Evolutionary conservation across 345 rosid species (phyloP).

Genomic region (Mercurialis annua): DNA sequence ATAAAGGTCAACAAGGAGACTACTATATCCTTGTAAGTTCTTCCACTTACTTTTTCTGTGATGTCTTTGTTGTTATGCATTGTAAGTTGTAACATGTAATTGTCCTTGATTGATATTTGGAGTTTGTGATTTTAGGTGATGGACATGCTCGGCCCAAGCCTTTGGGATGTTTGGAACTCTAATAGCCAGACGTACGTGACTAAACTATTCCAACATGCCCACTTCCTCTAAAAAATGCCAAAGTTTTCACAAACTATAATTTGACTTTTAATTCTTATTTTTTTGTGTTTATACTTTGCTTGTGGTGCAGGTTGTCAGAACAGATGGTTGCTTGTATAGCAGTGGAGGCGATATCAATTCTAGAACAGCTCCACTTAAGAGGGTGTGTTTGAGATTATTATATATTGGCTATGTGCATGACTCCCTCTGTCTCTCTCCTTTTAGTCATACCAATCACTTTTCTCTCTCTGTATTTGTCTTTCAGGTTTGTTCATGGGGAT

Average conservation of each 20-base stretch:
- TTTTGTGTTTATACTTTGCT: background rate
- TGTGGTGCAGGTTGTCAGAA: conserved; percentile 20
- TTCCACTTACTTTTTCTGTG: background rate
- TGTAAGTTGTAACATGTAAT: background rate
- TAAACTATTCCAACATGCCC: conserved; percentile 8
- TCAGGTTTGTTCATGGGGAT: conserved; percentile 92
- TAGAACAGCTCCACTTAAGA: conserved; percentile 26
- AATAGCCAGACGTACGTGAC: conserved; percentile 2
- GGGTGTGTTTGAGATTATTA: conserved; percentile 7
- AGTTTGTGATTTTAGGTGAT: conserved; percentile 53
- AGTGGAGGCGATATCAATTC: conserved; percentile 28
- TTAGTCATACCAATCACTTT: background rate
- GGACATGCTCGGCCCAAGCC: conserved; percentile 97
- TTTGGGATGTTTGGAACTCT: conserved; percentile 89
- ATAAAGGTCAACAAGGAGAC: conserved; percentile 90
- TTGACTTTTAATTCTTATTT: too few species aligned
- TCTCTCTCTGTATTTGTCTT: background rate
- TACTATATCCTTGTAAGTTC: conserved; percentile 73
- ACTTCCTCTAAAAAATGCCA: too few species aligned
- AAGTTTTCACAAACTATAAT: background rate
- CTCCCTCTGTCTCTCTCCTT: background rate
- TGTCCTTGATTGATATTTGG: background rate
- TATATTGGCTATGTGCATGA: background rate
- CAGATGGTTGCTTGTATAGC: conserved; percentile 35
- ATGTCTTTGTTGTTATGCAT: background rate